These are phyloP conservation scores for Coccomyxa sp. DNA, from an alignment of 139 green algal species.

Conservation along the genomic window DNA sequence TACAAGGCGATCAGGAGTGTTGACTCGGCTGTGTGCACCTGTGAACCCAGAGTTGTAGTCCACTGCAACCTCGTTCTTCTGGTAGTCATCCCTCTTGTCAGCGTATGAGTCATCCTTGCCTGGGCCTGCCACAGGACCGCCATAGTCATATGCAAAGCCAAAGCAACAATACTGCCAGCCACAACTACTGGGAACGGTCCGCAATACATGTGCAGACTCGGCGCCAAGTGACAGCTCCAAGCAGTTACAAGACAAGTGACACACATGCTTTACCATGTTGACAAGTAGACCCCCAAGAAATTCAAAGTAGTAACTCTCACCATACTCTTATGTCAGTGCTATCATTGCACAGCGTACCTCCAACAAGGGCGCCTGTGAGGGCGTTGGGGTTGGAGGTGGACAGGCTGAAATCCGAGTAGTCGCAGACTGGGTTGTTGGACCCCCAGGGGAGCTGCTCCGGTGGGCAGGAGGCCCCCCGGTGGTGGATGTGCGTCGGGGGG, in stretches of 20 bases:
- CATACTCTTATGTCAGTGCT: too few relatives aligned
- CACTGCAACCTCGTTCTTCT: conserved; percentile 35
- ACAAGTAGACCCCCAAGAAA: too few relatives aligned
- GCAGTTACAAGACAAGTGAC: not conserved
- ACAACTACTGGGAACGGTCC: too few relatives aligned
- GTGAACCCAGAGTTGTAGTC: conserved; percentile 56
- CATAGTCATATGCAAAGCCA: too few relatives aligned
- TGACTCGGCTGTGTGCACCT: conserved; percentile 1
- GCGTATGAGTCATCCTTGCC: conserved; percentile 25
- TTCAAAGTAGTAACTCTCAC: too few relatives aligned
- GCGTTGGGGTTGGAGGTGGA: conserved; percentile 34
- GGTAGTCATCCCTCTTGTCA: conserved; percentile 28
- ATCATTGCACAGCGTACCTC: conserved; percentile 8
- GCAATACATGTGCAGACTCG: too few relatives aligned
- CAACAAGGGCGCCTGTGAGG: conserved; percentile 38
- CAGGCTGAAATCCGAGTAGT: conserved; percentile 30
- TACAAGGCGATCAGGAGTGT: not conserved
- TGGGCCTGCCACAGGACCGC: conserved; percentile 18
- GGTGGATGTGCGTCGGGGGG: conserved; percentile 32
- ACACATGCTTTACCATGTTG: not conserved
- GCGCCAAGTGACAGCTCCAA: not conserved
- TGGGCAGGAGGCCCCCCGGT: conserved; percentile 46
- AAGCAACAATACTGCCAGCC: too few relatives aligned
- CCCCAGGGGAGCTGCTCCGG: not conserved
- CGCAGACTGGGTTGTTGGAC: conserved; percentile 29